These are phyloP conservation scores for Paramecium sexaurelia DNA, from an alignment of 73 alveolate species.

Conservation along the genomic window DNA sequence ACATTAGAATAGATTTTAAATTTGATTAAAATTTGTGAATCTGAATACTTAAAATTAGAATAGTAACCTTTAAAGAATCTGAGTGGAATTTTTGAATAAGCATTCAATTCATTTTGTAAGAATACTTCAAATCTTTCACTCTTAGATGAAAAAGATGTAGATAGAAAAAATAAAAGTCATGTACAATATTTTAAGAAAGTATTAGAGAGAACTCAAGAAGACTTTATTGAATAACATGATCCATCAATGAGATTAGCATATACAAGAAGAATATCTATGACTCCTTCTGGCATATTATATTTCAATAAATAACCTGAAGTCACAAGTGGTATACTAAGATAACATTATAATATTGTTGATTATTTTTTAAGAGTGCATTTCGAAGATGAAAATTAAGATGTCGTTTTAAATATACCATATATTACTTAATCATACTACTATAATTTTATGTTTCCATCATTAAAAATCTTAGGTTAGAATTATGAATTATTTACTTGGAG, in stretches of 20 bases:
- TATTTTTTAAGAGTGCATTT: conserved; percentile 81
- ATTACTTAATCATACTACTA: conserved; percentile 65
- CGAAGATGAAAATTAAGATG: conserved; percentile 82
- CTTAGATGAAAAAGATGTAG: not conserved
- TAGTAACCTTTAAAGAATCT: not conserved
- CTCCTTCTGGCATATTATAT: conserved; percentile 64
- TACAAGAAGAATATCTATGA: conserved; percentile 51
- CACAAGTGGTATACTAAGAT: conserved; percentile 80
- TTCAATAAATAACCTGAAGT: conserved; percentile 60
- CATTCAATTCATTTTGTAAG: not conserved
- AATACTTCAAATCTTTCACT: not conserved
- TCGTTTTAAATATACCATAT: conserved; percentile 69
- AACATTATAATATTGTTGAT: conserved; percentile 70
- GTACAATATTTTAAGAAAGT: not conserved
- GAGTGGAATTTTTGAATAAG: not conserved
- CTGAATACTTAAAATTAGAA: not conserved
- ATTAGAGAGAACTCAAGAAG: not conserved
- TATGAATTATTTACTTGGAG: conserved; percentile 83
- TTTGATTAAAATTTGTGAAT: not conserved
- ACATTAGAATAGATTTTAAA: not conserved
- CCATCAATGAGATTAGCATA: conserved; percentile 1
- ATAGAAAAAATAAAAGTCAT: not conserved
- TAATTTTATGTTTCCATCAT: conserved; percentile 66
- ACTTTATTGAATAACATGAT: not conserved
- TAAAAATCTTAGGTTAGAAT: conserved; percentile 71